These are phyloP conservation scores for Cicer judaicum DNA, from an alignment of 306 rosid species.

Conservation along the genomic window DNA sequence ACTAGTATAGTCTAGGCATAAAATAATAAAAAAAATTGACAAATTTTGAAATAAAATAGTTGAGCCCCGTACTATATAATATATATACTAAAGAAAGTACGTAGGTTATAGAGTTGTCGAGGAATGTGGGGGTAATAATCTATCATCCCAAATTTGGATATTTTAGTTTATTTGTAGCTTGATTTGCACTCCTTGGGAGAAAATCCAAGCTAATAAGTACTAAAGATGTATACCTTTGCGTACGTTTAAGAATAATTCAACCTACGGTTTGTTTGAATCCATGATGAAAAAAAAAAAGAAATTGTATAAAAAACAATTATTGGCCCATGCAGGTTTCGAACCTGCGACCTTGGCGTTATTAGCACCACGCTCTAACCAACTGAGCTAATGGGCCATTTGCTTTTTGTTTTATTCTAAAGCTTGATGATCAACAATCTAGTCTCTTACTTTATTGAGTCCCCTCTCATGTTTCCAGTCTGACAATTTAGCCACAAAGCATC, in stretches of 20 bases:
- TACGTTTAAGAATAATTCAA: conserved; percentile 43
- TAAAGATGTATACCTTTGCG: conserved; percentile 30
- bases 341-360: conserved; percentile 47
- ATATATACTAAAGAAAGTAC: not conserved
- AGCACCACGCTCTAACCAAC: conserved; percentile 32
- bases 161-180: conserved; percentile 51
- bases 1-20: not conserved
- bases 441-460: too few species aligned
- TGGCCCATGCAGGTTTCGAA: conserved; percentile 50
- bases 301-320: too few species aligned
- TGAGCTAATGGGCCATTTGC: conserved; percentile 22
- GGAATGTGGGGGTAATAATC: not conserved
- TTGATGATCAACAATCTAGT: too few species aligned
- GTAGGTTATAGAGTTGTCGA: not conserved
- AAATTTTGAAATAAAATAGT: not conserved
- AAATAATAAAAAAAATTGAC: not conserved
- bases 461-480: too few species aligned
- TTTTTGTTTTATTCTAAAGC: too few species aligned
- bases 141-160: conserved; percentile 10
- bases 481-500: too few species aligned
- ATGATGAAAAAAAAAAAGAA: conserved; percentile 20
- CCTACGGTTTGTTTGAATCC: conserved; percentile 1
- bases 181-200: conserved; percentile 47
- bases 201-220: conserved; percentile 38
- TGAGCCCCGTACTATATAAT: not conserved